phyloP scores from a whole-genome alignment of 23 red algal genomes.

The Chondrus crispus region DNA sequence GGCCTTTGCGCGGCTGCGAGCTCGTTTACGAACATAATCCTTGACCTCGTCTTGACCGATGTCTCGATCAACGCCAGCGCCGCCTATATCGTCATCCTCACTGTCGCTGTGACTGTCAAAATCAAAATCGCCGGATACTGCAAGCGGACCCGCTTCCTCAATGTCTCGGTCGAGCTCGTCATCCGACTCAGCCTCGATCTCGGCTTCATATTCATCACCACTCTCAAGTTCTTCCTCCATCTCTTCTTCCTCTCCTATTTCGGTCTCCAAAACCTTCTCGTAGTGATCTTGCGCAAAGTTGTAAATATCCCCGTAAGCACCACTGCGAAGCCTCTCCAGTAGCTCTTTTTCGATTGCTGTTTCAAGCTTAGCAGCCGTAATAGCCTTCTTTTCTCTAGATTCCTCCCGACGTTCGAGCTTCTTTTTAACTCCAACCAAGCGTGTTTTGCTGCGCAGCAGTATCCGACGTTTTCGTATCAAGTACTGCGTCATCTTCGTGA shows the following conservation, averaged over 20 bases:
- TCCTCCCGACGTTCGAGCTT: slow-evolving; percentile 78
- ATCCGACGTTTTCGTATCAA: slow-evolving; percentile 75
- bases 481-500: slow-evolving; percentile 95
- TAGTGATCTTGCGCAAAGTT: slow-evolving; percentile 85
- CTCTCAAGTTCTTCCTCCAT: slow-evolving; percentile 8
- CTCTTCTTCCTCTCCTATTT: slow-evolving; percentile 4
- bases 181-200: slow-evolving; percentile 58
- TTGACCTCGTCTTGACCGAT: slow-evolving; percentile 1
- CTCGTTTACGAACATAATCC: slow-evolving; percentile 9
- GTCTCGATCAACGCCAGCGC: neutral
- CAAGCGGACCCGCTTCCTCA: neutral
- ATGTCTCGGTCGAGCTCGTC: slow-evolving; percentile 30
- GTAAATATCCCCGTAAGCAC: slow-evolving; percentile 92
- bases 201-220: slow-evolving; percentile 58
- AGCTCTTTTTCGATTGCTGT: slow-evolving; percentile 87
- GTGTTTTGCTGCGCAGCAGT: slow-evolving; percentile 36
- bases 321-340: slow-evolving; percentile 60
- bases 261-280: slow-evolving; percentile 80
- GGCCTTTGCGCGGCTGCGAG: neutral
- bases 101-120: slow-evolving; percentile 29
- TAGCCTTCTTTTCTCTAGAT: slow-evolving; percentile 76
- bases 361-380: slow-evolving; percentile 73
- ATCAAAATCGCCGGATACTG: slow-evolving; percentile 7
- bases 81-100: neutral
- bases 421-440: slow-evolving; percentile 82